Percentiles rank a stretch among this genome's conserved stretches.
phyloP scores from a whole-genome alignment of 805 yeast genomes.

The Nakazawaea anatomiae region DNA sequence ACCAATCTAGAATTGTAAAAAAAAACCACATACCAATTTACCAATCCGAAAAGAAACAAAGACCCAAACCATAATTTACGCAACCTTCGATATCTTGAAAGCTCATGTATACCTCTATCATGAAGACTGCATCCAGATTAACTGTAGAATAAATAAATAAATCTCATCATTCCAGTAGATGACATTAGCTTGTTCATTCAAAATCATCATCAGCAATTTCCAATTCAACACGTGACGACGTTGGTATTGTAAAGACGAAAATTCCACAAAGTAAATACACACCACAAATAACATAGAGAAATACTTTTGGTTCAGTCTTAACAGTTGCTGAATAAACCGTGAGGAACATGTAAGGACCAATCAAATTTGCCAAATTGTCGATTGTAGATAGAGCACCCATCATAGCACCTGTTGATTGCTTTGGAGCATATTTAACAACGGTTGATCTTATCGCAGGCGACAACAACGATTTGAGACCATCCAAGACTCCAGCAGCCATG shows the following conservation, averaged over 20 bases:
- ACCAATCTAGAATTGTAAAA: no score
- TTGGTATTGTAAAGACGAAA: neutral
- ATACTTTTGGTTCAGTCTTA: slow-evolving; percentile 23
- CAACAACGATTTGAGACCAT: slow-evolving; percentile 37
- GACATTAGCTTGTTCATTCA: no score
- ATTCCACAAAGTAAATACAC: neutral
- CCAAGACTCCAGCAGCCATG: slow-evolving; percentile 25
- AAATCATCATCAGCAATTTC: neutral
- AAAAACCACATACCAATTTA: no score
- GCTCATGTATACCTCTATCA: no score
- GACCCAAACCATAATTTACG: no score
- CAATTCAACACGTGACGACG: neutral
- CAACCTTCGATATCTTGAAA: no score
- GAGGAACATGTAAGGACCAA: slow-evolving; percentile 37
- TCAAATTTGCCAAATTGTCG: slow-evolving; percentile 37
- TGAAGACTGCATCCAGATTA: no score
- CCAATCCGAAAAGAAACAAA: no score
- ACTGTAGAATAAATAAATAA: no score
- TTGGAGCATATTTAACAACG: slow-evolving; percentile 48
- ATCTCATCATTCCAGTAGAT: no score
- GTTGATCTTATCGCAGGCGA: slow-evolving; percentile 49
- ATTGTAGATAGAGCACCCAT: slow-evolving; percentile 54
- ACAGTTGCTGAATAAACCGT: slow-evolving; percentile 34
- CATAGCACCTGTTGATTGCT: slow-evolving; percentile 50
- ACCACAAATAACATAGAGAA: slow-evolving; percentile 22